Percentiles rank a stretch among this genome's conserved stretches.
These are phyloP conservation scores for Nitzschia sp. DNA, from an alignment of 108 stramenopile species.

Conservation along the genomic window DNA sequence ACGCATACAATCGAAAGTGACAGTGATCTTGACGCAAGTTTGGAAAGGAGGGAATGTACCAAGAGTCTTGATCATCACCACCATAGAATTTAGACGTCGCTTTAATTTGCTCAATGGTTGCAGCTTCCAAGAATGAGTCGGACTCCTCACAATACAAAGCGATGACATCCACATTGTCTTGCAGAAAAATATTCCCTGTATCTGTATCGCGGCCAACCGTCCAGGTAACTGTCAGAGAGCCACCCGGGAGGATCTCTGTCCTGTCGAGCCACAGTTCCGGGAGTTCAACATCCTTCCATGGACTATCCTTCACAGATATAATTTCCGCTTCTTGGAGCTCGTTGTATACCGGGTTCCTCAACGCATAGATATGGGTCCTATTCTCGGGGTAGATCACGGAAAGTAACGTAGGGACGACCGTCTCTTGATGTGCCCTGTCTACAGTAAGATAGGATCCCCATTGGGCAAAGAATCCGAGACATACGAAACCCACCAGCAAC, in stretches of 20 bases:
- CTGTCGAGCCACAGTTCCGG: conserved; percentile 13
- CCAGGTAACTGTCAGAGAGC: conserved; percentile 24
- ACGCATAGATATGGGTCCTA: conserved; percentile 27
- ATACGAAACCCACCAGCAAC: neutral
- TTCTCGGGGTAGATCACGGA: conserved; percentile 26
- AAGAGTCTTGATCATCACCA: conserved; percentile 11
- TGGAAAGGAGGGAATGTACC: conserved; percentile 61
- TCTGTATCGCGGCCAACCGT: conserved; percentile 16
- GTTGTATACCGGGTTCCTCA: conserved; percentile 44
- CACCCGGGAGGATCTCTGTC: neutral
- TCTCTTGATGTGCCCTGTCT: conserved; percentile 9
- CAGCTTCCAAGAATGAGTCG: conserved; percentile 42
- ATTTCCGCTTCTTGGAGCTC: neutral
- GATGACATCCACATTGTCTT: conserved; percentile 34
- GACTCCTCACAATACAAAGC: conserved; percentile 22
- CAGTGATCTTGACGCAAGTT: conserved; percentile 39
- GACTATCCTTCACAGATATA: neutral
- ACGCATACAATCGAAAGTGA: conserved; percentile 40
- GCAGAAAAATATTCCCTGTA: neutral
- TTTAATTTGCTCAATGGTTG: conserved; percentile 48
- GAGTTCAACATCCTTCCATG: neutral
- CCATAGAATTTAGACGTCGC: conserved; percentile 35
- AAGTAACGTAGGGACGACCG: conserved; percentile 32
- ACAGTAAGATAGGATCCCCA: neutral
- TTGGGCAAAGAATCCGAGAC: neutral